Percentiles rank a stretch among this genome's conserved stretches.
phyloP scores from a whole-genome alignment of 345 rosid species.

The Rhizophora apiculata region DNA sequence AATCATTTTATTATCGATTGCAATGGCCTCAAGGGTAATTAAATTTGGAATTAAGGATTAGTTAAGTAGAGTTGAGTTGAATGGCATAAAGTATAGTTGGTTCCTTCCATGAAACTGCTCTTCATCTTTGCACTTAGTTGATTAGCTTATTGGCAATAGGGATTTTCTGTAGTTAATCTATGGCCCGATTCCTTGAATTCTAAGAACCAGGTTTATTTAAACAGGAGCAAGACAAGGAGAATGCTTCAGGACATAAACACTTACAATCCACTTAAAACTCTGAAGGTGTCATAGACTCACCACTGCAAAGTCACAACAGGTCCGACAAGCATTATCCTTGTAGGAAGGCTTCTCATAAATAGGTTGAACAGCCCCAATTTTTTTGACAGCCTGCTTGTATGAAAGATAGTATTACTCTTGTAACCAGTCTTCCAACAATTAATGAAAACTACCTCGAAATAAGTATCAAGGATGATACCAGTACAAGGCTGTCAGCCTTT shows the following conservation, averaged over 20 bases:
- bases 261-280: conserved; percentile 61
- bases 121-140: too few species aligned
- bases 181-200: neutral
- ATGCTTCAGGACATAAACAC: conserved; percentile 17
- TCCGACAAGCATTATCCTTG: conserved; percentile 56
- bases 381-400: conserved; percentile 47
- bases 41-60: too few species aligned
- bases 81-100: too few species aligned
- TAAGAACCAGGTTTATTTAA: neutral
- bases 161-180: too few species aligned
- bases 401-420: conserved; percentile 9
- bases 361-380: conserved; percentile 55
- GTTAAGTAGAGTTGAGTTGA: too few species aligned
- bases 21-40: too few species aligned
- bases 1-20: too few species aligned
- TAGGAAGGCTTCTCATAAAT: conserved; percentile 62
- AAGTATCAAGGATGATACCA: conserved; percentile 23
- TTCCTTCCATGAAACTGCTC: too few species aligned
- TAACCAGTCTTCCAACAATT: neutral
- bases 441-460: neutral
- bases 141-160: too few species aligned
- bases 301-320: conserved; percentile 61
- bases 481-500: conserved; percentile 43
- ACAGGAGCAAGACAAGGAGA: neutral
- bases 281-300: conserved; percentile 54